phyloP scores from a whole-genome alignment of 192 early-diverging fungal species.

The Borealophlyctis nickersoniae region DNA sequence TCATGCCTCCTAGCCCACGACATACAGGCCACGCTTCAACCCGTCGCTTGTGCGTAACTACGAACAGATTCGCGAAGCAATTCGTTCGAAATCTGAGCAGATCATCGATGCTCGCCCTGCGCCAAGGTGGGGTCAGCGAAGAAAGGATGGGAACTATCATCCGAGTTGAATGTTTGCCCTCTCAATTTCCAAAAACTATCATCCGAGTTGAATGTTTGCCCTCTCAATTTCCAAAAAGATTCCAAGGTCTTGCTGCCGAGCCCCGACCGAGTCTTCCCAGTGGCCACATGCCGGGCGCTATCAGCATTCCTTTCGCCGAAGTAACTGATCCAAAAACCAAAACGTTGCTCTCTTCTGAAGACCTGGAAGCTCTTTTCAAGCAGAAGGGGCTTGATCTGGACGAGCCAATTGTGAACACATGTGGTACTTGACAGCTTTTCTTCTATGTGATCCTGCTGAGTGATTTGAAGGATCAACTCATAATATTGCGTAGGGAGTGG shows the following conservation, averaged over 20 bases:
- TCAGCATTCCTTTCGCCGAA: constrained; percentile 69
- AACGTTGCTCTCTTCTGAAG: constrained; percentile 44
- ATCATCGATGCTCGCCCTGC: constrained; percentile 72
- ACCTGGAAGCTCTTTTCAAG: constrained; percentile 54
- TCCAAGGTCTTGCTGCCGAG: constrained; percentile 72
- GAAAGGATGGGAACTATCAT: not conserved
- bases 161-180: not conserved
- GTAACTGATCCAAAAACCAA: constrained; percentile 54
- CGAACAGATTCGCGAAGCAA: constrained; percentile 53
- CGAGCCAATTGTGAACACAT: constrained; percentile 73
- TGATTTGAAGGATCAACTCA: constrained; percentile 3
- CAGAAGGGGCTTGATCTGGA: constrained; percentile 63
- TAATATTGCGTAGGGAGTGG: constrained; percentile 54
- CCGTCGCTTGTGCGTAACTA: constrained; percentile 54
- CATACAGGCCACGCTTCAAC: constrained; percentile 27
- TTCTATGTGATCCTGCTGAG: not conserved
- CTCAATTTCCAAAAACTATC: constrained; percentile 7
- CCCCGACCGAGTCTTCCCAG: constrained; percentile 71
- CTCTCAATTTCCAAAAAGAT: constrained; percentile 36
- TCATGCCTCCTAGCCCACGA: not conserved
- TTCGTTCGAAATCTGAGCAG: constrained; percentile 38
- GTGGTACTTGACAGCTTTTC: constrained; percentile 49
- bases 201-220: not conserved
- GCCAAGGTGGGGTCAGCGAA: constrained; percentile 28
- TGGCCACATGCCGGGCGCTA: constrained; percentile 79